Conservation (phyloP, 129 eudicot genomes). For the Tagetes patula region DNA sequence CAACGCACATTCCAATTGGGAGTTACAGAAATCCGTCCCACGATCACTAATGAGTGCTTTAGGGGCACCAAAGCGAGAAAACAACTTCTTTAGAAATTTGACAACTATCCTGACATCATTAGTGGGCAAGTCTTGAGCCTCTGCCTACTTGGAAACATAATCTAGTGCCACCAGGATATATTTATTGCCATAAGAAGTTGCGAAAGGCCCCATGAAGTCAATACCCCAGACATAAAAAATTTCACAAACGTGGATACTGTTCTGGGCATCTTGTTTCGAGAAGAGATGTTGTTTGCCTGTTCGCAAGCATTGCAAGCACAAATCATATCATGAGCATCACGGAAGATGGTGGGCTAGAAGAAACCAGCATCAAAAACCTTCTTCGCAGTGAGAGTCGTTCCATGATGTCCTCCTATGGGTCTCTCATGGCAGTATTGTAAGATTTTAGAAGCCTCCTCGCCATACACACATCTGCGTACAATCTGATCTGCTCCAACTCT, state of each 20-base stretch:
- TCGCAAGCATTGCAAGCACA: not conserved
- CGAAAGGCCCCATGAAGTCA: not conserved
- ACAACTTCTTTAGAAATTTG: not conserved
- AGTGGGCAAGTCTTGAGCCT: not conserved
- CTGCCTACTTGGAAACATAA: not conserved
- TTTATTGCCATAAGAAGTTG: not conserved
- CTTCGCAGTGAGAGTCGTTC: no score
- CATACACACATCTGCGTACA: not conserved
- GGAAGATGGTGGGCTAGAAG: not conserved
- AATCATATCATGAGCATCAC: not conserved
- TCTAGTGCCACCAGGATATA: no score
- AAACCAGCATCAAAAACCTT: no score
- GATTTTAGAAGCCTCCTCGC: not conserved
- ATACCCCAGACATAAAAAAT: not conserved
- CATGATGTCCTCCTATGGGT: not conserved
- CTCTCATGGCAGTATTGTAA: no score
- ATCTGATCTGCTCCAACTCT: not conserved
- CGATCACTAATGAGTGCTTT: not conserved
- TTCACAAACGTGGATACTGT: not conserved
- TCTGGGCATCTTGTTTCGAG: not conserved
- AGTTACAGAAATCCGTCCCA: no score
- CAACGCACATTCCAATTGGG: no score
- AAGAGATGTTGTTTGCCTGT: not conserved
- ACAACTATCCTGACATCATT: not conserved
- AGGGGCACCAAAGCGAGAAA: not conserved